Percentiles rank a stretch among this genome's conserved stretches.
Conservation (phyloP, 75 land plant species). For the Sequoiadendron giganteum region DNA sequence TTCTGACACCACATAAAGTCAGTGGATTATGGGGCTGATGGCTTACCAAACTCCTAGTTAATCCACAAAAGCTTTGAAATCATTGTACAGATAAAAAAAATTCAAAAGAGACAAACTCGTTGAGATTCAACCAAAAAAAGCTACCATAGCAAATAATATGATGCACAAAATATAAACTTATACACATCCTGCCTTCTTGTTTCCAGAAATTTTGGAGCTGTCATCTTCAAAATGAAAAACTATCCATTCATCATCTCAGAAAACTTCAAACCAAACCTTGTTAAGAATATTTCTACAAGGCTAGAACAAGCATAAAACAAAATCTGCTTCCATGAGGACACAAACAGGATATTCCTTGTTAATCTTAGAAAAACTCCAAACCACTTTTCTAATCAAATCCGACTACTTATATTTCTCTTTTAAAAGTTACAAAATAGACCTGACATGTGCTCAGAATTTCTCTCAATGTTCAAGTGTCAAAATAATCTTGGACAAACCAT, state of each 20-base stretch:
- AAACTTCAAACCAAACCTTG: neutral
- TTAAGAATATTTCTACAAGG: neutral
- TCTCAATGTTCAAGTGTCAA: neutral
- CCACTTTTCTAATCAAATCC: neutral
- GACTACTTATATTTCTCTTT: neutral
- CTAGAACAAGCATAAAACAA: neutral
- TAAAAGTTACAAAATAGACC: neutral
- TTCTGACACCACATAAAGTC: too few relatives aligned
- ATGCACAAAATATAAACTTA: too few relatives aligned
- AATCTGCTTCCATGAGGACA: neutral
- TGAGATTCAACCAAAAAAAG: too few relatives aligned
- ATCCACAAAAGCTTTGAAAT: too few relatives aligned
- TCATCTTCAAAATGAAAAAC: neutral
- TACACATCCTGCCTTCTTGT: too few relatives aligned
- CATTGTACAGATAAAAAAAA: too few relatives aligned
- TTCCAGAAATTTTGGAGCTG: too few relatives aligned
- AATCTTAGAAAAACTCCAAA: neutral
- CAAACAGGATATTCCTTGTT: neutral
- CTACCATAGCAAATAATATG: too few relatives aligned
- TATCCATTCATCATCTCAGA: neutral
- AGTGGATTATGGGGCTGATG: too few relatives aligned
- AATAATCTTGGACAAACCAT: neutral
- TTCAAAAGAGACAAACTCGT: too few relatives aligned
- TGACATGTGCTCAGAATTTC: neutral
- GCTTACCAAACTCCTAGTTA: too few relatives aligned